Base-by-base conservation (phyloP, 2,329 filamentous ascomycete species). In the Tolypocladium tundrense region DNA sequence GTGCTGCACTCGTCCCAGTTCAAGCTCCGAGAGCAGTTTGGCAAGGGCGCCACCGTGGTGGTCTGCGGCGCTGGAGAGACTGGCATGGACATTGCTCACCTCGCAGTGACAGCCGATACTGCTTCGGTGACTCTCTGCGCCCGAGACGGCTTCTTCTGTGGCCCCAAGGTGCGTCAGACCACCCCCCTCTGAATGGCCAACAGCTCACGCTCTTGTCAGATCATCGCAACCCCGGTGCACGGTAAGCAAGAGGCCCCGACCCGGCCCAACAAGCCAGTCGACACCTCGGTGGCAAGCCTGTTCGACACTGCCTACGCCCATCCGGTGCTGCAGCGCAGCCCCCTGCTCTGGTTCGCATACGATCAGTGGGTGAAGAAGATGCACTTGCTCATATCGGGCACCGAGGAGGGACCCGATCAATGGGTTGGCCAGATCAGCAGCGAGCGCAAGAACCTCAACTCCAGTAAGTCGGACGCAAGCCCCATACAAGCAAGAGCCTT, bases 301-400 rank as follows among this genome's bases (percentile, higher is more conserved):
- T 80, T 81, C 59, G 78, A 81, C 60, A 80, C 78, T 0, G 76
- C 77, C 5, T 81, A 81, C 57, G 73, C 76, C 6, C 78, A 79
- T n/a, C 74, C 75, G 0, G 58, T 73, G 4, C 66, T 81, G 0
- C 74, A 77, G 58, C 70, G 70, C n/a, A 74, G 73, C 16, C 67
- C 62, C 1, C 59, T 76, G 3, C 69, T 75, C 6, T 80, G 78
- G 78, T 62, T 61, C 1, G 75, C 75, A 56, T 81, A 81, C 59
- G 74, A 80, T 55, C 62, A 64, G 31, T 79, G 76, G 64, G 72
- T 79, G 58, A 73, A 75, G 57, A 67, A 63, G 11, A 75, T 77
- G 59, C 72, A 76, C 53, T 74, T 68, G 64, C 59, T 73, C 3
- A 75, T 77, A 9, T 76, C 75, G 14, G 78, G 78, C 0, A 77